phyloP scores from a whole-genome alignment of 208 protist species.

The Wallacemonas rigidus region DNA sequence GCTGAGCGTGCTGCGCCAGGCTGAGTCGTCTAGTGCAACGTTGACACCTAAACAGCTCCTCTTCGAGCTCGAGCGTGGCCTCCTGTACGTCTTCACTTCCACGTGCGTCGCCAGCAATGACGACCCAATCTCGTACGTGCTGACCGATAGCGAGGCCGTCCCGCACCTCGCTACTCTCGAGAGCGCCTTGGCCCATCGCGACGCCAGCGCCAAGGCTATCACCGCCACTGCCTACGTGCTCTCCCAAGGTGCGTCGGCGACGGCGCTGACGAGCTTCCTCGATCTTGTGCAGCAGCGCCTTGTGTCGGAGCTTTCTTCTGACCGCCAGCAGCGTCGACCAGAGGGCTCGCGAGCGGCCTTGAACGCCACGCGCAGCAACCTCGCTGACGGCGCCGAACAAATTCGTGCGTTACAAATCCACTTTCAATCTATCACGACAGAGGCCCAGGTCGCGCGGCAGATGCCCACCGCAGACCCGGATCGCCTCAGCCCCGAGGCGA shows the following conservation, averaged over 20 bases:
- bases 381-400: constrained; percentile 43
- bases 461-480: constrained; percentile 2
- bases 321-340: constrained; percentile 27
- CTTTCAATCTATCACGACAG: constrained; percentile 43
- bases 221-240: constrained; percentile 50
- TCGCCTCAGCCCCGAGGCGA: constrained; percentile 20
- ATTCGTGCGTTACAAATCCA: constrained; percentile 32
- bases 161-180: constrained; percentile 41
- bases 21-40: constrained; percentile 21
- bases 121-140: constrained; percentile 22
- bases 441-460: constrained; percentile 29
- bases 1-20: constrained; percentile 39
- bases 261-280: constrained; percentile 29
- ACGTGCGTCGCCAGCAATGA: constrained; percentile 33
- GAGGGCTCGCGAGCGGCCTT: constrained; percentile 35
- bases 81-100: constrained; percentile 48
- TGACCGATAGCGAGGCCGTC: constrained; percentile 38
- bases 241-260: constrained; percentile 42
- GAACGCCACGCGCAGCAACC: constrained; percentile 46
- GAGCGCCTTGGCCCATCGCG: constrained; percentile 40
- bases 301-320: constrained; percentile 23
- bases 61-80: constrained; percentile 42
- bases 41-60: constrained; percentile 61
- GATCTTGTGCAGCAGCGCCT: constrained; percentile 41
- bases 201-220: constrained; percentile 41